Conservation (phyloP, 331 rosid genomes). For the Telfairia occidentalis region DNA sequence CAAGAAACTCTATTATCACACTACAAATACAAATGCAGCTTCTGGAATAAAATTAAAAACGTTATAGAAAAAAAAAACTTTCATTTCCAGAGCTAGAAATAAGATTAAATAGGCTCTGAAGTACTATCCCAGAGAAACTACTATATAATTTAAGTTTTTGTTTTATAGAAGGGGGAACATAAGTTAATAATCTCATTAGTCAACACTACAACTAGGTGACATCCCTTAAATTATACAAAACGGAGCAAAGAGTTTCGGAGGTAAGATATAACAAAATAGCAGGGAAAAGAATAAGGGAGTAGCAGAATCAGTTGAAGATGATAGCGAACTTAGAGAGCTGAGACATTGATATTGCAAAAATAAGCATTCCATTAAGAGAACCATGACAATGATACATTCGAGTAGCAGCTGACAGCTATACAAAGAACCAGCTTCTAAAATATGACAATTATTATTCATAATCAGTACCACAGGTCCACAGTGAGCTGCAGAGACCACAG, state of each 20-base stretch:
- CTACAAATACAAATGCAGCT: neutral
- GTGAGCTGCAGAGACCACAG: neutral
- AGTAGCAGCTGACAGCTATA: neutral
- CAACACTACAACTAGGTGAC: neutral
- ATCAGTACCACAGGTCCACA: neutral
- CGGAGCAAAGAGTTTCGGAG: neutral
- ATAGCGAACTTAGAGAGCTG: neutral
- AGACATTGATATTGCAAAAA: neutral
- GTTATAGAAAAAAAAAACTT: neutral
- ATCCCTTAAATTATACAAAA: neutral
- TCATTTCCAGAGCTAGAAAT: neutral
- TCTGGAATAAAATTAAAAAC: neutral
- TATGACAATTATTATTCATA: neutral
- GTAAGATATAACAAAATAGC: neutral
- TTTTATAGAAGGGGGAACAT: neutral
- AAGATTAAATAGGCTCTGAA: neutral
- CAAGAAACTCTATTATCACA: neutral
- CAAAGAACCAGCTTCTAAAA: neutral
- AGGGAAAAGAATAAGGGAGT: neutral
- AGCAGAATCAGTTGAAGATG: neutral
- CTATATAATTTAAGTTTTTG: neutral
- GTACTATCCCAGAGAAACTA: neutral
- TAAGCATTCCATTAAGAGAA: neutral
- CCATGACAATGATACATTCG: neutral
- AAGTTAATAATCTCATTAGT: neutral